Conservation (phyloP, 2,329 filamentous ascomycete species). For the Myriosclerotinia duriaeana region DNA sequence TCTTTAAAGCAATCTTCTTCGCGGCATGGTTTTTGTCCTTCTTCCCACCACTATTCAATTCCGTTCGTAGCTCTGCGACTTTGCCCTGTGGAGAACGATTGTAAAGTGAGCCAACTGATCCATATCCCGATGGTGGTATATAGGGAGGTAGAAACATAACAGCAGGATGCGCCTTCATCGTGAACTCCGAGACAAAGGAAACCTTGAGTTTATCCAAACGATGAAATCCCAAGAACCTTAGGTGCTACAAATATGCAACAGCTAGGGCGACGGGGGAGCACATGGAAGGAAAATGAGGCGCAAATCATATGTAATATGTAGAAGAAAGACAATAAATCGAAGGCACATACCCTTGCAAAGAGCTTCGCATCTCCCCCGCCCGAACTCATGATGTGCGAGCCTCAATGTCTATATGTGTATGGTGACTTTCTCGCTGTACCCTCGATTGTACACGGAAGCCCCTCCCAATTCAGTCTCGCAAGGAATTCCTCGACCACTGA, state of each 20-base stretch:
- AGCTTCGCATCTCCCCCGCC: slow-evolving; percentile 96
- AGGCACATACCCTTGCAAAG: slow-evolving; percentile 83
- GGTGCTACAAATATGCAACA: slow-evolving; percentile 22
- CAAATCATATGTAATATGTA: slow-evolving; percentile 12
- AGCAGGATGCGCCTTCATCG: slow-evolving; percentile 22
- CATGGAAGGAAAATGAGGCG: slow-evolving; percentile 26
- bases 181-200: slow-evolving; percentile 1
- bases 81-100: slow-evolving; percentile 74
- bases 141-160: slow-evolving; percentile 40
- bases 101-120: slow-evolving; percentile 37
- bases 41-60: slow-evolving; percentile 90
- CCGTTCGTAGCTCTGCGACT: slow-evolving; percentile 91
- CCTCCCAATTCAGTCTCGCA: slow-evolving; percentile 31
- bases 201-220: slow-evolving; percentile 14
- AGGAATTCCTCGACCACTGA: slow-evolving; percentile 33
- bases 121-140: slow-evolving; percentile 34
- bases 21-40: slow-evolving; percentile 95
- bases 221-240: background rate
- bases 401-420: slow-evolving; percentile 29
- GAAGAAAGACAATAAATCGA: slow-evolving; percentile 2
- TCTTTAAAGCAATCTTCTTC: slow-evolving; percentile 98
- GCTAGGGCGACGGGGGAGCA: slow-evolving; percentile 18
- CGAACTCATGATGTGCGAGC: slow-evolving; percentile 39
- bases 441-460: slow-evolving; percentile 29
- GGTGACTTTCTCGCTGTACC: slow-evolving; percentile 18